phyloP scores from a whole-genome alignment of 2,329 filamentous ascomycete species.

The Penicillium sp. region DNA sequence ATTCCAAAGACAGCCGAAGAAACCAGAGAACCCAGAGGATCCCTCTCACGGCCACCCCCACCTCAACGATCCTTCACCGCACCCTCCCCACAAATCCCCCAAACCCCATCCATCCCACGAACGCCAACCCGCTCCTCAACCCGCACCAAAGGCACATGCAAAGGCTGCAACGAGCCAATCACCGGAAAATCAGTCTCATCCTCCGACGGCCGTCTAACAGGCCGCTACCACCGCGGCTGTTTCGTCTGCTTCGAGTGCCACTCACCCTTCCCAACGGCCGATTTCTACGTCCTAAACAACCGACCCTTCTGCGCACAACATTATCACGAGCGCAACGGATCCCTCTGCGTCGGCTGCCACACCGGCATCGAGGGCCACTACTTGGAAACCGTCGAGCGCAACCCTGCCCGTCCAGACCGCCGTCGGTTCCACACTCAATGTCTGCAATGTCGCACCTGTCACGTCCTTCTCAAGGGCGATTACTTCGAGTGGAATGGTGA shows the following conservation, averaged over 20 bases:
- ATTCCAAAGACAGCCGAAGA: conserved; percentile 9
- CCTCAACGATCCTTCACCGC: conserved; percentile 28
- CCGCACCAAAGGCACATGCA: conserved; percentile 68
- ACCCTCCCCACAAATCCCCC: conserved; percentile 35
- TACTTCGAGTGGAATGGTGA: conserved; percentile 84
- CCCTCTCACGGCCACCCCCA: conserved; percentile 26
- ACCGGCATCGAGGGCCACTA: conserved; percentile 91
- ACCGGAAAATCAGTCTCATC: conserved; percentile 90
- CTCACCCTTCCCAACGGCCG: conserved; percentile 75
- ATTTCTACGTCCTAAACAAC: conserved; percentile 89
- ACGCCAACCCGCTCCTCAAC: conserved; percentile 41
- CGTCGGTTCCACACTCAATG: conserved; percentile 84
- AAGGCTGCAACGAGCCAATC: conserved; percentile 74
- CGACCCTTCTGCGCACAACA: conserved; percentile 86
- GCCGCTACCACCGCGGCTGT: conserved; percentile 90
- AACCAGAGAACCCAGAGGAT: conserved; percentile 14
- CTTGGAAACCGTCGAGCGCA: conserved; percentile 66
- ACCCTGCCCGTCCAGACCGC: conserved; percentile 34
- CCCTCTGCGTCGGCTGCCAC: conserved; percentile 74
- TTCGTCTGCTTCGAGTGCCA: conserved; percentile 86
- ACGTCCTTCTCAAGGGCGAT: conserved; percentile 68
- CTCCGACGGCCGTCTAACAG: conserved; percentile 84
- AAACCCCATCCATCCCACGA: conserved; percentile 29
- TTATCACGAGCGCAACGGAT: conserved; percentile 88
- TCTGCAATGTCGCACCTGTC: conserved; percentile 75